phyloP scores from a whole-genome alignment of 305 asterid genomes.

The Petunia hybrid region DNA sequence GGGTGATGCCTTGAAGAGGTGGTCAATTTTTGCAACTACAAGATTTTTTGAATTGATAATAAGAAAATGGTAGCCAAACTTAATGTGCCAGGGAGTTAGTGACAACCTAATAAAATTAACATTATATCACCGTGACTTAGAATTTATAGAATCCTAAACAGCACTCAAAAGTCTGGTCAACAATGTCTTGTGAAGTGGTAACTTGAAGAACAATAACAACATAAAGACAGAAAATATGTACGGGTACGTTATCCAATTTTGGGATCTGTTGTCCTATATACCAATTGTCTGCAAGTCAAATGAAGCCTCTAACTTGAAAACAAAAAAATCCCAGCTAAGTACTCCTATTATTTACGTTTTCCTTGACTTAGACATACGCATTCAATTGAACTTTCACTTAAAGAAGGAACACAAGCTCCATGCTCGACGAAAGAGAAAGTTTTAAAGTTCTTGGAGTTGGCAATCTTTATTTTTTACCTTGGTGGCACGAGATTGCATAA shows the following conservation, averaged over 20 bases:
- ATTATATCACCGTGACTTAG: not conserved
- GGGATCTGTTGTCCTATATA: not conserved
- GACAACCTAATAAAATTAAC: not conserved
- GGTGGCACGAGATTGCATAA: too few species aligned
- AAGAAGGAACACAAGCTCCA: too few species aligned
- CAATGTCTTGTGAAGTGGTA: constrained; percentile 15
- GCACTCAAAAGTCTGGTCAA: not conserved
- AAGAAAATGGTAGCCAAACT: not conserved
- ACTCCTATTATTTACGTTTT: too few species aligned
- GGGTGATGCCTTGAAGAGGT: constrained; percentile 7
- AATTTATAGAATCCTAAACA: not conserved
- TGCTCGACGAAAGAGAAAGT: too few species aligned
- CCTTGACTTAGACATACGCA: too few species aligned
- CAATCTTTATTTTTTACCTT: too few species aligned
- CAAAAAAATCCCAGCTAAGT: too few species aligned
- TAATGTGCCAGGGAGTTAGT: not conserved
- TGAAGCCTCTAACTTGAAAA: too few species aligned
- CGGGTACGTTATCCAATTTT: not conserved
- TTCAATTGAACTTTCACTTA: too few species aligned
- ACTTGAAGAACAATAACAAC: not conserved
- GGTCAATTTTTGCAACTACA: not conserved
- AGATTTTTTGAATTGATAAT: too few species aligned
- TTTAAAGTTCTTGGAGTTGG: too few species aligned
- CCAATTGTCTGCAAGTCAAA: too few species aligned
- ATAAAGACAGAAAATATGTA: not conserved